phyloP scores from a whole-genome alignment of 306 rosid species.

The Comarum palustre region DNA sequence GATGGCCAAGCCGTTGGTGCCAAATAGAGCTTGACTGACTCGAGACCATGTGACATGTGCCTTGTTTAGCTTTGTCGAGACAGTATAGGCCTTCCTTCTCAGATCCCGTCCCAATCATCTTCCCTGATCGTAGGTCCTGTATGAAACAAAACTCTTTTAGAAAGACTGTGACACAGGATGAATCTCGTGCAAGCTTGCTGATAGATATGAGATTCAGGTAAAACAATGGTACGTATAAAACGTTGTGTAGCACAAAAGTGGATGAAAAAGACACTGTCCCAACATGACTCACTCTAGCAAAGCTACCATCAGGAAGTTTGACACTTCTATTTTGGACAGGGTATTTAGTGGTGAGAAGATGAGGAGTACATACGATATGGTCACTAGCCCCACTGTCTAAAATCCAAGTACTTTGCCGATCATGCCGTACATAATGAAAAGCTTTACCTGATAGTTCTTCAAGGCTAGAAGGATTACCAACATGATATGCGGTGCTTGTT shows the following conservation, averaged over 20 bases:
- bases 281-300: not conserved
- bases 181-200: not conserved
- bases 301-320: not conserved
- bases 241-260: not conserved
- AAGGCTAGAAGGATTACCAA: not conserved
- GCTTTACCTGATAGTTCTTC: not conserved
- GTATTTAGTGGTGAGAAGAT: not conserved
- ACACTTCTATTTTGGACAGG: not conserved
- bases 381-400: not conserved
- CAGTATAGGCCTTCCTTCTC: no score
- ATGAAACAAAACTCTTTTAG: not conserved
- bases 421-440: not conserved
- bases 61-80: not conserved
- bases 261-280: not conserved
- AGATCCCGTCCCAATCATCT: not conserved
- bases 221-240: not conserved
- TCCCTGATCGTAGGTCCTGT: not conserved
- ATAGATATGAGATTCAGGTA: not conserved
- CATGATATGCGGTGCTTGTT: not conserved
- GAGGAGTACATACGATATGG: not conserved
- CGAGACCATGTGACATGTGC: not conserved
- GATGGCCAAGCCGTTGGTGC: not conserved
- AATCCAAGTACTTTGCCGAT: not conserved
- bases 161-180: not conserved
- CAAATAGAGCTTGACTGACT: not conserved